phyloP scores from a whole-genome alignment of 805 yeast species.

The Deakozyma indianensis region DNA sequence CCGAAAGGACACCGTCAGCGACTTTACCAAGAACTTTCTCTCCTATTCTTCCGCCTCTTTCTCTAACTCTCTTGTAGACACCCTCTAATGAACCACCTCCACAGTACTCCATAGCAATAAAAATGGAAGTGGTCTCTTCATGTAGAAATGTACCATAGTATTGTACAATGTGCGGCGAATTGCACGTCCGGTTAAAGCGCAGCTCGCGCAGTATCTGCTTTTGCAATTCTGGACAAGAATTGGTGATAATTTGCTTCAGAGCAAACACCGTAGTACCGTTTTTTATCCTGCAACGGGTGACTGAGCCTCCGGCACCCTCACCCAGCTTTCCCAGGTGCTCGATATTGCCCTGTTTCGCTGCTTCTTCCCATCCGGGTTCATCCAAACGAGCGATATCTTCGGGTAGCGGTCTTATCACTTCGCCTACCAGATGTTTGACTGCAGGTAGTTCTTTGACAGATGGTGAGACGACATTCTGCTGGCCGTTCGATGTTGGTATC shows the following conservation, averaged over 20 bases:
- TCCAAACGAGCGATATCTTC: constrained; percentile 31
- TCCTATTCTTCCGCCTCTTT: constrained; percentile 72
- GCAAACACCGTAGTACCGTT: constrained; percentile 63
- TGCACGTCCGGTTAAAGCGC: constrained; percentile 72
- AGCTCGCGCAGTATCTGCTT: constrained; percentile 83
- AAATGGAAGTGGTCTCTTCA: constrained; percentile 63
- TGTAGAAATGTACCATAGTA: constrained; percentile 87
- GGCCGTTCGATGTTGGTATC: neutral
- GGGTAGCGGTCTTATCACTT: neutral
- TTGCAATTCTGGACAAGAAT: constrained; percentile 75
- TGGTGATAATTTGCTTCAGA: constrained; percentile 56
- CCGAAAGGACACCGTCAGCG: constrained; percentile 73
- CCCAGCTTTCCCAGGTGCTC: constrained; percentile 62
- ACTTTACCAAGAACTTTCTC: constrained; percentile 87
- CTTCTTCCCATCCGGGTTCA: constrained; percentile 60
- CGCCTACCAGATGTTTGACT: neutral
- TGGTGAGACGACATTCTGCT: constrained; percentile 1
- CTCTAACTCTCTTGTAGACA: constrained; percentile 62
- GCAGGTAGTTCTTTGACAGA: neutral
- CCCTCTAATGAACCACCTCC: constrained; percentile 87
- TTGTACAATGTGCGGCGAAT: constrained; percentile 72
- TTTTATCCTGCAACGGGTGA: constrained; percentile 56
- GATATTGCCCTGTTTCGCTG: constrained; percentile 46
- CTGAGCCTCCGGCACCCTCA: constrained; percentile 92
- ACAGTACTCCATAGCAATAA: constrained; percentile 96